Percentiles rank a stretch among this genome's conserved stretches.
These are phyloP conservation scores for Astrothelium subdiscretum DNA, from an alignment of 495 filamentous ascomycete species.

Conservation along the genomic window DNA sequence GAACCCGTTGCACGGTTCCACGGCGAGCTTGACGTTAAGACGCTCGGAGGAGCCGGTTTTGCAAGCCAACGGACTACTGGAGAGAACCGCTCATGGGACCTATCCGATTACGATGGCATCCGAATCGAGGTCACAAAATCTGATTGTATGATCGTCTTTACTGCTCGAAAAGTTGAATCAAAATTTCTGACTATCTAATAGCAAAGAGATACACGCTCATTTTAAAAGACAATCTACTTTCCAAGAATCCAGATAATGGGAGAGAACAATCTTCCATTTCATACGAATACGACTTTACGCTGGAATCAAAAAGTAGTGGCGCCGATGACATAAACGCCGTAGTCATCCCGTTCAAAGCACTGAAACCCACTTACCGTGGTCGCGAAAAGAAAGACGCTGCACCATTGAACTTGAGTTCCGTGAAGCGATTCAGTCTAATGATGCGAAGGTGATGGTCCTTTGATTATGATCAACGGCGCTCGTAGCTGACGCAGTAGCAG, in stretches of 20 bases:
- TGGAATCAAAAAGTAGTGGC: slow-evolving; percentile 6
- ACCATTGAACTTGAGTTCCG: slow-evolving; percentile 40
- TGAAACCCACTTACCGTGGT: slow-evolving; percentile 64
- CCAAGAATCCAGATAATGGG: slow-evolving; percentile 43
- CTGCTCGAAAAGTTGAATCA: background rate
- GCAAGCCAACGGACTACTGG: slow-evolving; percentile 56
- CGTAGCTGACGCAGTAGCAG: slow-evolving; percentile 26
- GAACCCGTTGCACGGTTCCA: slow-evolving; percentile 39
- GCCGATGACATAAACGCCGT: slow-evolving; percentile 21
- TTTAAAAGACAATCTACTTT: slow-evolving; percentile 54
- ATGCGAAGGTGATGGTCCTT: slow-evolving; percentile 51
- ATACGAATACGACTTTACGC: slow-evolving; percentile 45
- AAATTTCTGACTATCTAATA: background rate
- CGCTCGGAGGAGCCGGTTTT: slow-evolving; percentile 73
- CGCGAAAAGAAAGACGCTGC: slow-evolving; percentile 44
- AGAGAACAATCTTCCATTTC: slow-evolving; percentile 49
- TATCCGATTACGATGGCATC: slow-evolving; percentile 27
- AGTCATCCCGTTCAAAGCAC: slow-evolving; percentile 46
- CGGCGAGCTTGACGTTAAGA: slow-evolving; percentile 59
- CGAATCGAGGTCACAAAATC: slow-evolving; percentile 23
- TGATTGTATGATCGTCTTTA: slow-evolving; percentile 21
- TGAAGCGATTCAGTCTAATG: slow-evolving; percentile 65
- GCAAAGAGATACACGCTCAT: slow-evolving; percentile 58
- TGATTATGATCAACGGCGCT: background rate
- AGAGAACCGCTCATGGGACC: slow-evolving; percentile 25